Percentiles rank a stretch among this genome's conserved stretches.
Conservation (phyloP, 2,329 filamentous ascomycete species). For the Epichloe glyceriae region DNA sequence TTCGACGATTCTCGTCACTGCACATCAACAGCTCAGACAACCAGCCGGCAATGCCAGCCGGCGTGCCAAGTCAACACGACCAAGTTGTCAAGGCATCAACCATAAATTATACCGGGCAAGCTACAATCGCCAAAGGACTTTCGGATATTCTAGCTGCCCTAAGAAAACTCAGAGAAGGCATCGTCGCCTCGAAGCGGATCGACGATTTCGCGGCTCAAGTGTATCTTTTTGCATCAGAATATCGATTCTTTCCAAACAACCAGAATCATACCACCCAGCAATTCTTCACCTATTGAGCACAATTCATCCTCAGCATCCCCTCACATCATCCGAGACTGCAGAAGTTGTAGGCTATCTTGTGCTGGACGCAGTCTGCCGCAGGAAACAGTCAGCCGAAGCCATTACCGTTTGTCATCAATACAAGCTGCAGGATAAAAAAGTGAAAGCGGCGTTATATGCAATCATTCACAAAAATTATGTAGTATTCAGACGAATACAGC, state of each 20-base stretch:
- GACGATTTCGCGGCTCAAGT: constrained; percentile 78
- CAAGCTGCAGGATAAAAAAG: constrained; percentile 48
- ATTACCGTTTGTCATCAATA: constrained; percentile 52
- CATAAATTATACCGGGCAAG: constrained; percentile 9
- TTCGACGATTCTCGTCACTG: constrained; percentile 61
- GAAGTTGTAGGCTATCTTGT: constrained; percentile 75
- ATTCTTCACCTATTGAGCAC: constrained; percentile 63
- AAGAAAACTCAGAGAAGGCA: constrained; percentile 81
- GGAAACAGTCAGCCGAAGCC: constrained; percentile 61
- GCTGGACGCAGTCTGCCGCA: constrained; percentile 78
- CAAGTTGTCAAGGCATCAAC: background rate
- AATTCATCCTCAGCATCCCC: constrained; percentile 55
- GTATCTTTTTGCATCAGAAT: constrained; percentile 80
- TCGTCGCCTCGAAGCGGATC: constrained; percentile 62
- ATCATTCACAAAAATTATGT: constrained; percentile 75
- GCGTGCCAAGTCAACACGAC: background rate
- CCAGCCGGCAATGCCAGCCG: background rate
- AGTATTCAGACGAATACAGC: constrained; percentile 58
- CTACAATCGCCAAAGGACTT: constrained; percentile 46
- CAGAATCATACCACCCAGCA: constrained; percentile 82
- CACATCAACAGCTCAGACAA: constrained; percentile 8
- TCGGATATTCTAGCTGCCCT: constrained; percentile 68
- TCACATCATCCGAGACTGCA: constrained; percentile 58
- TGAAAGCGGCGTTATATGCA: constrained; percentile 56
- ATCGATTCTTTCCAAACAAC: constrained; percentile 66